Evolutionary conservation across 1,284 basidiomycete genomes (phyloP).

Genomic region (Cryptococcus floricola): DNA sequence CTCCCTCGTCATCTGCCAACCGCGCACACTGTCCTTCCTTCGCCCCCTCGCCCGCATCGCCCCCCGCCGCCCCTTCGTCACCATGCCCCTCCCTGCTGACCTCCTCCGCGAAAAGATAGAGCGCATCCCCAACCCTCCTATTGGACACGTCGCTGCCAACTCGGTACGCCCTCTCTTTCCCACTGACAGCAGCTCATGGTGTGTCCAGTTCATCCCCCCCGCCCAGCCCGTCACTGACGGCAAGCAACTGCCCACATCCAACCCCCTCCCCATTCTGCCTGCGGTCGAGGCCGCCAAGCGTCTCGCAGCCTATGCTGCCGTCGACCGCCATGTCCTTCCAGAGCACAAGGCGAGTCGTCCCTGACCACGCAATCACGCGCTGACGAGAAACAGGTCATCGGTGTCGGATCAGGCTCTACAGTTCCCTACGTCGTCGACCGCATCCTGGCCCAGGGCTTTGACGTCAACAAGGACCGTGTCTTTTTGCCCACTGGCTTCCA

Average conservation of each 20-base stretch:
- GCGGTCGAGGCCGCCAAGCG: constrained; percentile 74
- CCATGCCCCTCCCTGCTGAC: constrained; percentile 12
- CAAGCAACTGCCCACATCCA: constrained; percentile 32
- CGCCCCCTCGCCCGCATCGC: neutral
- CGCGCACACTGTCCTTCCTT: neutral
- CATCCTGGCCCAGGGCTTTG: constrained; percentile 77
- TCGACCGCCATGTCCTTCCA: constrained; percentile 79
- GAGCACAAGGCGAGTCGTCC: constrained; percentile 67
- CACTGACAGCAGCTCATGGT: neutral
- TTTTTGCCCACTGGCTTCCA: constrained; percentile 97
- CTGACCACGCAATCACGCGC: neutral
- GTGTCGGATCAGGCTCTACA: constrained; percentile 90
- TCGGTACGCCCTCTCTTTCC: neutral
- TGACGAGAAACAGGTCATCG: constrained; percentile 62
- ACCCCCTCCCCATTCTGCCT: constrained; percentile 30
- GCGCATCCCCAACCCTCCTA: neutral
- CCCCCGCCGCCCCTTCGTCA: neutral
- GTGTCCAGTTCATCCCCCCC: constrained; percentile 25
- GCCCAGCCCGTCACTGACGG: constrained; percentile 25
- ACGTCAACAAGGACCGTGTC: constrained; percentile 71
- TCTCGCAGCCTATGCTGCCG: constrained; percentile 89
- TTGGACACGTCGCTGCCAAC: constrained; percentile 3
- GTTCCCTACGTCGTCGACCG: constrained; percentile 97
- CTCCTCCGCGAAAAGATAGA: constrained; percentile 6
- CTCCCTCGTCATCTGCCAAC: no score